Conservation (phyloP, 2,329 filamentous ascomycete species). For the Exophiala oligosperma region DNA sequence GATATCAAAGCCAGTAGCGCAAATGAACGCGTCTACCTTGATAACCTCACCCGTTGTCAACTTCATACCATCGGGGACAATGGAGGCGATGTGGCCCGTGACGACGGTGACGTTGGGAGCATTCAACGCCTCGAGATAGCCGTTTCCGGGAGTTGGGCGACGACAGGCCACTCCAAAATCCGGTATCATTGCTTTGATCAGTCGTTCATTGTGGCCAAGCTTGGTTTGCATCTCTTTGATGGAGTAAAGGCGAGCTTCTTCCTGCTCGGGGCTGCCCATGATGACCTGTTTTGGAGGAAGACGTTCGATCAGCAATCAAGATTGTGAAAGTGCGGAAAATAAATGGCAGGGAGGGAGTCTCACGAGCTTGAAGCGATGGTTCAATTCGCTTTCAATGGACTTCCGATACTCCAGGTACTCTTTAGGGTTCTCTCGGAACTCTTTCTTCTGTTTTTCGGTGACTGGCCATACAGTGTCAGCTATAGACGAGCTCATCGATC, state of each 20-base stretch:
- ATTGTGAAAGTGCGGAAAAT: too few species aligned
- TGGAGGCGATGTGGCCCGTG: constrained; percentile 58
- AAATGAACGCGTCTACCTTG: constrained; percentile 16
- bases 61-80: constrained; percentile 54
- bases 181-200: constrained; percentile 23
- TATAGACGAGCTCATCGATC: not conserved
- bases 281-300: too few species aligned
- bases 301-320: too few species aligned
- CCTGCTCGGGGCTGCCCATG: not conserved
- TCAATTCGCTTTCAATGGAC: too few species aligned
- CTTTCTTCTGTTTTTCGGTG: too few species aligned
- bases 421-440: too few species aligned
- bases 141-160: constrained; percentile 48
- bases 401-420: too few species aligned
- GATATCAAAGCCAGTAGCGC: too few species aligned
- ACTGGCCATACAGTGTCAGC: too few species aligned
- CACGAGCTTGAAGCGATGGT: too few species aligned
- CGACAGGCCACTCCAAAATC: constrained; percentile 42
- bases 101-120: constrained; percentile 63
- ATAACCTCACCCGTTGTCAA: constrained; percentile 17
- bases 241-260: not conserved
- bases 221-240: not conserved
- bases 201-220: not conserved
- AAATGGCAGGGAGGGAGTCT: too few species aligned
- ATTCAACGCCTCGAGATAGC: constrained; percentile 52